Evolutionary conservation across 2,329 filamentous ascomycete species (phyloP).

Genomic region (Epichloe baconii): DNA sequence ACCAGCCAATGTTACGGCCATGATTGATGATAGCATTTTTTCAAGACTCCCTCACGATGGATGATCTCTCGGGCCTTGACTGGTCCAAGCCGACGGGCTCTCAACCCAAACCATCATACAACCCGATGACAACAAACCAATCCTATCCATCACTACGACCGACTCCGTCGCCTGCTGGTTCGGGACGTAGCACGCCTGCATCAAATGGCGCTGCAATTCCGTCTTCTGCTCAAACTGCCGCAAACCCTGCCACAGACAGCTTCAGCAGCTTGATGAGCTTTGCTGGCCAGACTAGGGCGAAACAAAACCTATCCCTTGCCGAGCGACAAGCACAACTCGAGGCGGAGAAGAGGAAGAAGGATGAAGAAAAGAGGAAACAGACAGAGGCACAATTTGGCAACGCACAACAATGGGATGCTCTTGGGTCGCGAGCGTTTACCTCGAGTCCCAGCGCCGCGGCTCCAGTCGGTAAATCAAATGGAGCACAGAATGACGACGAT

Average conservation of each 20-base stretch:
- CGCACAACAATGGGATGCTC: constrained; percentile 60
- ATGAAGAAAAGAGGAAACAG: constrained; percentile 57
- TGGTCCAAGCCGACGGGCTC: constrained; percentile 34
- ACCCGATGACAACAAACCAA: constrained; percentile 23
- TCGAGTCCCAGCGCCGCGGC: constrained; percentile 17
- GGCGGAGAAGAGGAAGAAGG: constrained; percentile 55
- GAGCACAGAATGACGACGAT: constrained; percentile 30
- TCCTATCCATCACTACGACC: constrained; percentile 39
- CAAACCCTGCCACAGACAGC: constrained; percentile 52
- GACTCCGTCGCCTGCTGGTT: constrained; percentile 41
- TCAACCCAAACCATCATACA: constrained; percentile 21
- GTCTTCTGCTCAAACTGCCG: constrained; percentile 26
- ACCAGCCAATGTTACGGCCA: constrained; percentile 4
- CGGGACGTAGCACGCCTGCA: constrained; percentile 43
- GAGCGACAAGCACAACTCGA: constrained; percentile 61
- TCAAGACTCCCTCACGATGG: constrained; percentile 30
- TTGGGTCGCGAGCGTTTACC: constrained; percentile 44
- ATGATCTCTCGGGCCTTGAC: constrained; percentile 47
- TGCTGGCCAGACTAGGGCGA: constrained; percentile 34
- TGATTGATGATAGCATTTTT: constrained; percentile 1
- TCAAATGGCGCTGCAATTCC: constrained; percentile 31
- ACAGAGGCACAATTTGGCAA: constrained; percentile 69
- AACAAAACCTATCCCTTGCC: constrained; percentile 61
- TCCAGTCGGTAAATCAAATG: constrained; percentile 9
- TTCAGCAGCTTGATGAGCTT: constrained; percentile 66